phyloP scores from a whole-genome alignment of 2,329 filamentous ascomycete genomes.

The Monilinia polystroma region DNA sequence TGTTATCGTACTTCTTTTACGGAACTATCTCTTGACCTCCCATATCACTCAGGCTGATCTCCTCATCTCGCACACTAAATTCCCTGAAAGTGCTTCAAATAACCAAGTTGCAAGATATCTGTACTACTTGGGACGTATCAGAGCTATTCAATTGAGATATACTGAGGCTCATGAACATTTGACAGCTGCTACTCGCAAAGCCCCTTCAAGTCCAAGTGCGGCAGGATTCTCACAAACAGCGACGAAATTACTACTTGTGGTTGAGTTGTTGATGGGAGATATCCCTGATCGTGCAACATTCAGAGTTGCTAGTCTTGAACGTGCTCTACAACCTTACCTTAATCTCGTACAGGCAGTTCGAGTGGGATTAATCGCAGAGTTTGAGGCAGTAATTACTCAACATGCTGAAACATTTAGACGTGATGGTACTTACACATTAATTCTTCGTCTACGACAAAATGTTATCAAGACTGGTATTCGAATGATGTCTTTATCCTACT shows the following conservation, averaged over 20 bases:
- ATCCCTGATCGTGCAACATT: conserved; percentile 95
- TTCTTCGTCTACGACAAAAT: conserved; percentile 92
- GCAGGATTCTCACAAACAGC: conserved; percentile 95
- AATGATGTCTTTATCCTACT: conserved; percentile 98
- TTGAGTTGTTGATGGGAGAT: conserved; percentile 97
- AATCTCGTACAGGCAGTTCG: conserved; percentile 91
- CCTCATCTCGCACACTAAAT: conserved; percentile 91
- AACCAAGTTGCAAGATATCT: conserved; percentile 97
- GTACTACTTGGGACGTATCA: conserved; percentile 95
- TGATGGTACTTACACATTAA: conserved; percentile 93
- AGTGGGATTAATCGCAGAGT: conserved; percentile 92
- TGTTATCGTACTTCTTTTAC: conserved; percentile 89
- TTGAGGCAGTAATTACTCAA: conserved; percentile 79
- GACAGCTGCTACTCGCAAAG: conserved; percentile 90
- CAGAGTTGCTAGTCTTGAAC: conserved; percentile 83
- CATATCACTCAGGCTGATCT: conserved; percentile 97
- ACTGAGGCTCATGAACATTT: conserved; percentile 95
- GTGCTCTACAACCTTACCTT: conserved; percentile 88
- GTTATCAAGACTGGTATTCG: conserved; percentile 99
- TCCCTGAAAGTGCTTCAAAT: conserved; percentile 90
- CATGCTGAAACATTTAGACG: conserved; percentile 84
- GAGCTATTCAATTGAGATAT: conserved; percentile 93
- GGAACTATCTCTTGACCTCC: conserved; percentile 93
- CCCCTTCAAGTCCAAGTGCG: conserved; percentile 83
- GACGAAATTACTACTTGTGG: conserved; percentile 92